Evolutionary conservation across 1,284 basidiomycete genomes (phyloP), one percentile per base, ranked within the genome.

Genomic region (Coniophora puteana): DNA sequence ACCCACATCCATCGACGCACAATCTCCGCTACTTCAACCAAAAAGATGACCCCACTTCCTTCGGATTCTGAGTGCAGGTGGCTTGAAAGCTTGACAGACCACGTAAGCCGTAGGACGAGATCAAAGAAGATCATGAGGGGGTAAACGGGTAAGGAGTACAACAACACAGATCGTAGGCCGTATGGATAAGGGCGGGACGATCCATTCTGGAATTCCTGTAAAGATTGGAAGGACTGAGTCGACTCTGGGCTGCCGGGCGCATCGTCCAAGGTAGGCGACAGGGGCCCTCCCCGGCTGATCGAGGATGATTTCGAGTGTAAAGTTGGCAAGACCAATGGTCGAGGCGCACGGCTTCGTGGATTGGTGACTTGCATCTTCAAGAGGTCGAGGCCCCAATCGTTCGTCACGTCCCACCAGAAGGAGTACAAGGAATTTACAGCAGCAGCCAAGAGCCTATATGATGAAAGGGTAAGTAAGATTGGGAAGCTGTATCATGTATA

Each of bases 361-460:
- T 47, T 44, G 28, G 48, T 49, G 6, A 56, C 51, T 34, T 57
- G 56, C 14, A 63, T 61, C 40, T 74, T 74, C 43, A 97, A 69
- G 21, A 97, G 66, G 31, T 83, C 78, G 34, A 99, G 72, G 0
- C 96, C 96, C 95, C 95, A 99, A 63, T 99, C 96, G 59, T 97
- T 92, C 33, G 90, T 93, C 24, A 99, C 78, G 63, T 99, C 96
- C 96, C 96, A 99, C 90, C 93, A 99, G 63, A 96, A 98, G 5
- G 93, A 95, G 65, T 92, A 99, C 32, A 91, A 63, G 2, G 93
- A 95, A 63, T 99, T 99, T 52, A 96, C 63, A 12, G 79, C 73
- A 20, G 93, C 93, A 10, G 86, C 79, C 18, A 94, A 63, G 12
- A 97, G 63, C 96, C 93, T 93, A 41, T 38, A 42, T 8, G 14